Base-by-base conservation (phyloP, 2,329 filamentous ascomycete species). In the Dryadomyces quercivorus region DNA sequence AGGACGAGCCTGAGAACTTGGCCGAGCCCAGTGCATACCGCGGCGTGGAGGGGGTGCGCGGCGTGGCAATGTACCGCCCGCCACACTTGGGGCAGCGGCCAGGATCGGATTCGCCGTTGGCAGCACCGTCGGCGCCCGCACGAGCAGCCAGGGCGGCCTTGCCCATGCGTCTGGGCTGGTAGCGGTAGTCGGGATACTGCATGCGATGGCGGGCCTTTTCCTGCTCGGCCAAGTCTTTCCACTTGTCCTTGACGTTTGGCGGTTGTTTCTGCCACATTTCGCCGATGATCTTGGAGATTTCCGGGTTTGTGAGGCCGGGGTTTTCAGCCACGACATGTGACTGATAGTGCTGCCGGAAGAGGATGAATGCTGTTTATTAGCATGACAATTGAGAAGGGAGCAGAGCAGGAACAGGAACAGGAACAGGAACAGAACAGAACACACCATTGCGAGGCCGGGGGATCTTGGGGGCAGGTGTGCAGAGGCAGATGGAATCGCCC, bases 211-310 rank as follows among this genome's bases (percentile, higher is more conserved):
- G 85, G 58, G 82, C 75, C 73, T 97, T 97, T 68, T 97, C 93
- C 70, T 95, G 87, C 71, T 94, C 89, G 57, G 93, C 93, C 55
- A 95, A 78, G 57, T 78, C 77, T 68, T 93, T 95, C 93, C 93
- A 98, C 66, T 84, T 79, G 59, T 83, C 80, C 70, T 95, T 95
- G 55, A 84, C 77, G 53, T 86, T 81, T 22, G 85, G 77, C 4
- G 82, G 71, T 64, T 94, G 84, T 55, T 82, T 78, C 63, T 85
- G 83, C 93, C 93, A 98, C 78, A 91, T 85, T 67, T 89, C 82
- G 52, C 92, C 92, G 61, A 97, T 95, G 62, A 97, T 94, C 70
- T 96, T 96, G 60, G 92, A 96, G 62, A 97, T 95, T 52, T 96
- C 89, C 3, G 92, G 92, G 69, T 97, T 97, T 48, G 91, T 84